Evolutionary conservation across 1,284 basidiomycete species (phyloP), one percentile per base, ranked within the genome.

Genomic region (Cryptococcus sp.): DNA sequence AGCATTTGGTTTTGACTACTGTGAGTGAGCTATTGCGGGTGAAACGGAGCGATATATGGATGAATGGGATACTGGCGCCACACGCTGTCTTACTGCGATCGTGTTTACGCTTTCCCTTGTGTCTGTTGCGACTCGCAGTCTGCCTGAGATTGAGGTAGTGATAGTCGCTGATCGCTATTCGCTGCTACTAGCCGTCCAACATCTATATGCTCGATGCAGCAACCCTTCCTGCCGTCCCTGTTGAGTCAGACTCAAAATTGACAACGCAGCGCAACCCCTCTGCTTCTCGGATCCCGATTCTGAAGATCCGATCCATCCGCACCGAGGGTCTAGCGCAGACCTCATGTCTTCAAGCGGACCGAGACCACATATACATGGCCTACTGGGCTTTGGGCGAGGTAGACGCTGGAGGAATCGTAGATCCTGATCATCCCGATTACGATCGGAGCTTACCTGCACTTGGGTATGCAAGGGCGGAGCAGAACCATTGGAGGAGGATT

Each of bases 291-390:
- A 57, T 70, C 25, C 57, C 49, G 22, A 51, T 67, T 4, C 59
- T 62, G 29, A 37, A 49, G 22, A 47, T 70, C 8, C 46, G 60
- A 3, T 61, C 64, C 39, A 66, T 62, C 52, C 59, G 64, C 50
- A 48, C 50, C 15, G 59, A 63, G 46, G 66, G 62, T 2, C 55
- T 69, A 26, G 50, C 58, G 26, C 51, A 61, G 39, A 57, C 67
- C 22, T 66, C 65, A 3, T 71, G 70, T 46, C 54, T 74, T 13
- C 72, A 74, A 55, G 62, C 69, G 22, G 70, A 73, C 54, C 53
- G 60, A 4, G 55, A 62, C 7, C 63, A 58, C 11, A 57, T 74
- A 11, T 72, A 72, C 54, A 40, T 66, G 29, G 63, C 62, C 1
- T 72, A 69, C 58, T 66, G 64, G 61, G 67, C 69, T 10, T 44